Conservation (phyloP, 441 rosid species). For the Gossypium lobatum region DNA sequence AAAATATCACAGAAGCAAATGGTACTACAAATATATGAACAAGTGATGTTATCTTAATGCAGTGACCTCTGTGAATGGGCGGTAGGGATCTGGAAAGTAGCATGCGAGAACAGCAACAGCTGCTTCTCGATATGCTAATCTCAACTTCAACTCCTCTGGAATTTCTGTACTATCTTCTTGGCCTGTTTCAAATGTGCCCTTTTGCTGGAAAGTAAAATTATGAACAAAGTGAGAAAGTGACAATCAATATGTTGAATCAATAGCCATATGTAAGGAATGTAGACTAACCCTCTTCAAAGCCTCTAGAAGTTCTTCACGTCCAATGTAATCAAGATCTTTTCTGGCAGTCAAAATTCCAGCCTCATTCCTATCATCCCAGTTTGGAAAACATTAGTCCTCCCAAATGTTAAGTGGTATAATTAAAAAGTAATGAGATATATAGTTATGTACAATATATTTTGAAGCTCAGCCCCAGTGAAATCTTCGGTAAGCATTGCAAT, state of each 20-base stretch:
- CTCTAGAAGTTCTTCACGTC: conserved; percentile 84
- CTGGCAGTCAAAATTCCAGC: conserved; percentile 98
- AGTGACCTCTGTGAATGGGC: conserved; percentile 67
- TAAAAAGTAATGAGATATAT: not conserved
- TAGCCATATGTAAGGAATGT: not conserved
- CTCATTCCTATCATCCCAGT: conserved; percentile 62
- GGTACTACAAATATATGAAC: conserved; percentile 19
- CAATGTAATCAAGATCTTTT: conserved; percentile 85
- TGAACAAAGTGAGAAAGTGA: conserved; percentile 15
- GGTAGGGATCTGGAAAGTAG: conserved; percentile 71
- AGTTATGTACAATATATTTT: conserved; percentile 68
- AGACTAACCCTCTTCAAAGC: conserved; percentile 81
- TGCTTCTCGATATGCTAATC: conserved; percentile 94
- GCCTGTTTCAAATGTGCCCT: conserved; percentile 96
- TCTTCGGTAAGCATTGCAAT: conserved; percentile 79
- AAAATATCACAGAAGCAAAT: conserved; percentile 13
- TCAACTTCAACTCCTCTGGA: conserved; percentile 77
- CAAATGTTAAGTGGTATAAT: not conserved
- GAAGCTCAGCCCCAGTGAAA: conserved; percentile 97
- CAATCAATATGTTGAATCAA: conserved; percentile 13
- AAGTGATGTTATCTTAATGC: conserved; percentile 5
- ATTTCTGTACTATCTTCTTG: conserved; percentile 86
- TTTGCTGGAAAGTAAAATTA: conserved; percentile 60
- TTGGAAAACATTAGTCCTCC: conserved; percentile 25
- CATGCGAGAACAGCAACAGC: conserved; percentile 92